phyloP scores from a whole-genome alignment of 768 basidiomycete genomes.

The Agaricus sinodeliciosus region DNA sequence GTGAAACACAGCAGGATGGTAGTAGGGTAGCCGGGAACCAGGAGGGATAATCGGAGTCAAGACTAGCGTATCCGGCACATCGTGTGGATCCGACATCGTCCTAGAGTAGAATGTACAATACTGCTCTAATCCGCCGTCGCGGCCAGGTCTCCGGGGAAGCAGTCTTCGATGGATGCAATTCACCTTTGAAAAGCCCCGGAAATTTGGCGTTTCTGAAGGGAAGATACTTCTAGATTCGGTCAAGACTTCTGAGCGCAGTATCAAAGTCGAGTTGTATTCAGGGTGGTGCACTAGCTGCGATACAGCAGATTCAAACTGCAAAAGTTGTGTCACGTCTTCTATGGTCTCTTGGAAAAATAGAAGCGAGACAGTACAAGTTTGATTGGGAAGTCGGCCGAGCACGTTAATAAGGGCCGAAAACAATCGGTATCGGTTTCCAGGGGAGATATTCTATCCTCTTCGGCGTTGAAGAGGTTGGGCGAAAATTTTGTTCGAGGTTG shows the following conservation, averaged over 20 bases:
- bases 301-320: conserved; percentile 67
- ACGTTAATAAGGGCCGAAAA: conserved; percentile 19
- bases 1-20: conserved; percentile 78
- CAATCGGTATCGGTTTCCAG: background rate
- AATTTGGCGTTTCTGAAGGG: conserved; percentile 25
- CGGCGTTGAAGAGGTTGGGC: background rate
- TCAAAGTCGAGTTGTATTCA: conserved; percentile 89
- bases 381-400: conserved; percentile 19
- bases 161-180: conserved; percentile 60
- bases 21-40: conserved; percentile 65
- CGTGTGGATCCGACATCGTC: conserved; percentile 6
- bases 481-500: conserved; percentile 4
- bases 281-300: conserved; percentile 80
- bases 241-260: conserved; percentile 74
- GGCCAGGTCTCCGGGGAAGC: conserved; percentile 70
- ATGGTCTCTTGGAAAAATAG: background rate
- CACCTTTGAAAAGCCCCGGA: conserved; percentile 32
- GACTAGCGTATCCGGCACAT: conserved; percentile 30
- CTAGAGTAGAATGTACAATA: conserved; percentile 63
- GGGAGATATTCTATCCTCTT: background rate
- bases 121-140: conserved; percentile 72
- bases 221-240: conserved; percentile 29
- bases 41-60: conserved; percentile 50
- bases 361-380: conserved; percentile 17
- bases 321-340: background rate